A percentile compares a stretch with the other conserved stretches of the same genome.
Evolutionary conservation across 116 monocot species (phyloP).

Genomic region (Zostera marina): DNA sequence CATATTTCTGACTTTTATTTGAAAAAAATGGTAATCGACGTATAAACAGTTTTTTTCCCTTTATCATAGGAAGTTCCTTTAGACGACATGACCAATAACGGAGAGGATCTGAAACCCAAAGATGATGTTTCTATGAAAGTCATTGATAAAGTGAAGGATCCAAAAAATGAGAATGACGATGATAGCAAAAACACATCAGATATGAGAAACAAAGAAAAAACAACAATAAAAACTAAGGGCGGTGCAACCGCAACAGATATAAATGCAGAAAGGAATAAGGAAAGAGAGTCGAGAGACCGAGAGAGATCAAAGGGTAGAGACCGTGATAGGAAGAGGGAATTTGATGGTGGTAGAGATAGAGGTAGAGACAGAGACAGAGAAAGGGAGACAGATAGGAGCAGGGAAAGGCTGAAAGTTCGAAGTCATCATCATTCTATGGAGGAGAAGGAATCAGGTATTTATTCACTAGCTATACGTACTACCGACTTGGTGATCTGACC

Average conservation of each 20-base stretch:
- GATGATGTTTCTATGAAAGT: constrained; percentile 30
- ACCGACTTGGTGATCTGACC: neutral
- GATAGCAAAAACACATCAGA: constrained; percentile 23
- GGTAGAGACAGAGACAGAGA: constrained; percentile 50
- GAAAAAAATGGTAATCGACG: neutral
- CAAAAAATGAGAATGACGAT: constrained; percentile 48
- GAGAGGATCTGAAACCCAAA: constrained; percentile 26
- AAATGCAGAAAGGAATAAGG: constrained; percentile 33
- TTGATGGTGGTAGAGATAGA: constrained; percentile 27
- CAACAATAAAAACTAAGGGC: constrained; percentile 18
- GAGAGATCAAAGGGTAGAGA: constrained; percentile 52
- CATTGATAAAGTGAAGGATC: constrained; percentile 45
- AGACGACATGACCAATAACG: constrained; percentile 20
- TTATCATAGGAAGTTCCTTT: constrained; percentile 32
- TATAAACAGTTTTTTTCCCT: neutral
- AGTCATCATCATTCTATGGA: constrained; percentile 41
- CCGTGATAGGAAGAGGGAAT: constrained; percentile 54
- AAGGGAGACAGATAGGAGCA: constrained; percentile 25
- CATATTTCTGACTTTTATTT: neutral
- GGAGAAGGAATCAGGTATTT: constrained; percentile 66
- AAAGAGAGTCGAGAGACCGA: constrained; percentile 64
- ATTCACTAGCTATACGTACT: constrained; percentile 1
- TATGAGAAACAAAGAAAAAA: constrained; percentile 38
- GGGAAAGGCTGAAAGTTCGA: constrained; percentile 42
- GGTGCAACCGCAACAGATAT: constrained; percentile 29